phyloP scores from a whole-genome alignment of 1,139 yeast species.

The Magnusiomyces starmeri region DNA sequence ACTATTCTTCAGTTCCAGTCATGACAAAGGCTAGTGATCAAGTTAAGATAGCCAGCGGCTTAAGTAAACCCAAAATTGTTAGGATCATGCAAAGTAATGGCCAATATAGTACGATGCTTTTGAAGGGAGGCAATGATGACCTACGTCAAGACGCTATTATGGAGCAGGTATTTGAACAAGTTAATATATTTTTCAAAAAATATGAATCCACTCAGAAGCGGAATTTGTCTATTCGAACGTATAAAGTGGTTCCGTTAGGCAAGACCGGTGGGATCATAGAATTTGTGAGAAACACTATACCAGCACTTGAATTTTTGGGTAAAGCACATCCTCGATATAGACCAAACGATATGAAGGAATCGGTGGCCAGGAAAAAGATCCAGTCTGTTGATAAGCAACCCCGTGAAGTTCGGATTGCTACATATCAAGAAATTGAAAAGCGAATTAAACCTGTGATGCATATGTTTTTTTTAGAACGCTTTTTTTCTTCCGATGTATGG shows the following conservation, averaged over 20 bases:
- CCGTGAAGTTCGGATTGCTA: slow-evolving; percentile 42
- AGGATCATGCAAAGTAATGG: slow-evolving; percentile 54
- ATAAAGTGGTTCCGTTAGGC: slow-evolving; percentile 85
- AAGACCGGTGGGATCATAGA: slow-evolving; percentile 85
- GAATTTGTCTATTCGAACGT: slow-evolving; percentile 62
- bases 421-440: slow-evolving; percentile 44
- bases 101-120: slow-evolving; percentile 45
- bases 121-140: slow-evolving; percentile 88
- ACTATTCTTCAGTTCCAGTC: slow-evolving; percentile 45
- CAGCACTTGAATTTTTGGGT: slow-evolving; percentile 60
- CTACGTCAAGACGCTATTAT: slow-evolving; percentile 91
- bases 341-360: slow-evolving; percentile 44
- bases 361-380: slow-evolving; percentile 22
- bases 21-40: slow-evolving; percentile 42
- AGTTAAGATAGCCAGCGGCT: slow-evolving; percentile 63
- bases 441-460: slow-evolving; percentile 62
- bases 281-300: slow-evolving; percentile 70
- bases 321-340: slow-evolving; percentile 47
- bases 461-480: slow-evolving; percentile 63
- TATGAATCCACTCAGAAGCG: slow-evolving; percentile 54
- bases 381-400: slow-evolving; percentile 22
- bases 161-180: slow-evolving; percentile 94
- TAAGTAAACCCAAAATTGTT: slow-evolving; percentile 79
- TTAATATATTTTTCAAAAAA: slow-evolving; percentile 56
- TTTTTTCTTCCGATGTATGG: slow-evolving; percentile 55